These are phyloP conservation scores for Lobosporangium transversale DNA, from an alignment of 192 early-diverging fungal species.

Conservation along the genomic window DNA sequence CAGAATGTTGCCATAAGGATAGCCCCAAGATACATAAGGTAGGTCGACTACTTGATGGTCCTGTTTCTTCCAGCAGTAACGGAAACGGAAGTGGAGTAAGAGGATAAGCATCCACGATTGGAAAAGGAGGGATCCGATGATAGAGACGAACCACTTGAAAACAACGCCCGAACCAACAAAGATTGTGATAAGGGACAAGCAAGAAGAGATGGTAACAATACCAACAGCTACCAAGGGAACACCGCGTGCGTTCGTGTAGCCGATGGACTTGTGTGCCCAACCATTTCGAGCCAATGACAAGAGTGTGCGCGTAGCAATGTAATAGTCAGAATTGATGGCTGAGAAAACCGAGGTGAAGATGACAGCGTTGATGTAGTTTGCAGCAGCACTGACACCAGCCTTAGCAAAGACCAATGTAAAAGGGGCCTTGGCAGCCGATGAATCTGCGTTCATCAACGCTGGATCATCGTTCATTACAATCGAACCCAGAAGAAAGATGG, in stretches of 20 bases:
- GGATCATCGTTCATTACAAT: neutral
- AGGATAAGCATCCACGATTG: neutral
- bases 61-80: neutral
- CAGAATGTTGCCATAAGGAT: neutral
- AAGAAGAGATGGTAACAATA: neutral
- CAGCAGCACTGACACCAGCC: neutral
- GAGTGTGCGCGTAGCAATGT: neutral
- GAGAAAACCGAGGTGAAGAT: neutral
- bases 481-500: neutral
- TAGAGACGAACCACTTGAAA: neutral
- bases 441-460: neutral
- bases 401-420: neutral
- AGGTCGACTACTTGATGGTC: neutral
- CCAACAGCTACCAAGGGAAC: neutral
- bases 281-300: neutral
- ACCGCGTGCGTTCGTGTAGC: neutral
- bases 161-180: neutral
- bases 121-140: no score
- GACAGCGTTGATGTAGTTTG: neutral
- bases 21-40: neutral
- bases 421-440: neutral
- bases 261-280: neutral
- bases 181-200: neutral
- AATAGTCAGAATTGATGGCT: neutral
- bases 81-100: conserved; percentile 1